Conservation (phyloP, 441 rosid genomes). For the Populus hybrid region DNA sequence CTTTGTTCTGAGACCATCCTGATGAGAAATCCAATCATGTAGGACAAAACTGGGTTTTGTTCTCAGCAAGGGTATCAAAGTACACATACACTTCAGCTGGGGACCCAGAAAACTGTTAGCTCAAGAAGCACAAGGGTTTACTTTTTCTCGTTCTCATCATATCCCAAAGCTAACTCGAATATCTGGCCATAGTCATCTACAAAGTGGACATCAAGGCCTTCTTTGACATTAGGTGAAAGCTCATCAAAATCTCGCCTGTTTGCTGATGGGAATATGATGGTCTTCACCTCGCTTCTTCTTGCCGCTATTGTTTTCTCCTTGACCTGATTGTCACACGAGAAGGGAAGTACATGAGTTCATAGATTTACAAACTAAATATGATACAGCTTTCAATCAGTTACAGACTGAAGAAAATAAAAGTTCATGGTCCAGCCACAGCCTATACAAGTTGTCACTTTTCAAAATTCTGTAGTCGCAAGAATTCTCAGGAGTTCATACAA, state of each 20-base stretch:
- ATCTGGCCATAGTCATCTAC: conserved; percentile 64
- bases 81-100: neutral
- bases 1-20: conserved; percentile 1
- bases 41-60: conserved; percentile 14
- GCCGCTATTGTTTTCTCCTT: conserved; percentile 97
- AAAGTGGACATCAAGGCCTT: conserved; percentile 83
- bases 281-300: conserved; percentile 82
- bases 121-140: conserved; percentile 9
- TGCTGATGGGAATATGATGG: conserved; percentile 71
- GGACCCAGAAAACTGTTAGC: conserved; percentile 13
- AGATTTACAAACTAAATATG: neutral
- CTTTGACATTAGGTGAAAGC: conserved; percentile 68
- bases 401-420: neutral
- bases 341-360: neutral
- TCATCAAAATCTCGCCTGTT: conserved; percentile 76
- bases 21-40: conserved; percentile 9
- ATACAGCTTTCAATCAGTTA: neutral
- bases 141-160: conserved; percentile 28
- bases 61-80: neutral
- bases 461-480: neutral
- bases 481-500: neutral
- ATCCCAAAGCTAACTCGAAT: conserved; percentile 49
- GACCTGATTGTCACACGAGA: conserved; percentile 42
- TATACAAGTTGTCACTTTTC: neutral
- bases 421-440: neutral